Conservation (phyloP, 1,284 basidiomycete species). For the Ustilago bromivora region DNA sequence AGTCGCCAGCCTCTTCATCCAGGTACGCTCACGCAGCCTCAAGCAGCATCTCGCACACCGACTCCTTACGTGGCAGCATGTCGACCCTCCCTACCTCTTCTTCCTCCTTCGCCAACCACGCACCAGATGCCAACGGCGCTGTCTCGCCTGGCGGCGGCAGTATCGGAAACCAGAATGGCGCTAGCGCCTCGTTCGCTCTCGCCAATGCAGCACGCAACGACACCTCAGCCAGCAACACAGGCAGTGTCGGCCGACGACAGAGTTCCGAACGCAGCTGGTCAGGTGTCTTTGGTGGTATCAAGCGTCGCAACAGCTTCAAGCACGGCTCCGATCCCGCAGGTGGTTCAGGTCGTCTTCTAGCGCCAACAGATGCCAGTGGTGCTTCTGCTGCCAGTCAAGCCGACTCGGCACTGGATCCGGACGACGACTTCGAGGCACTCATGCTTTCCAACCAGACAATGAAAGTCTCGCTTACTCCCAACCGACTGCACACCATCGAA, state of each 20-base stretch:
- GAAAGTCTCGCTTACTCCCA: slow-evolving; percentile 88
- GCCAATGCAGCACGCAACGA: slow-evolving; percentile 5
- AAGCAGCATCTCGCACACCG: slow-evolving; percentile 25
- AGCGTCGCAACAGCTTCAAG: slow-evolving; percentile 58
- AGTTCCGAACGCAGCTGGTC: slow-evolving; percentile 52
- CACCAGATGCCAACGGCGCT: slow-evolving; percentile 1
- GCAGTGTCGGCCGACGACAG: slow-evolving; percentile 29
- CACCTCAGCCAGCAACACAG: slow-evolving; percentile 6
- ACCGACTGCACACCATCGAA: slow-evolving; percentile 63
- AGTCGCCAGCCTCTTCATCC: slow-evolving; percentile 18
- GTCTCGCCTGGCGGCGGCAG: slow-evolving; percentile 15
- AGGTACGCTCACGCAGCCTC: slow-evolving; percentile 28
- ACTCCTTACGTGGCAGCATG: slow-evolving; percentile 28
- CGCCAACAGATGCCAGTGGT: slow-evolving; percentile 5
- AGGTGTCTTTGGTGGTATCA: slow-evolving; percentile 50
- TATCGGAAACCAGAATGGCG: slow-evolving; percentile 5
- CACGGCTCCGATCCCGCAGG: slow-evolving; percentile 41
- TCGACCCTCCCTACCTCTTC: slow-evolving; percentile 30
- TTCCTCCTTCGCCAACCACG: slow-evolving; percentile 26
- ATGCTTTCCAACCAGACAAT: slow-evolving; percentile 61
- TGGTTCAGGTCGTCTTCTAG: slow-evolving; percentile 16
- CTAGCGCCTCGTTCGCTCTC: slow-evolving; percentile 1
- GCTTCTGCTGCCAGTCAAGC: not conserved
- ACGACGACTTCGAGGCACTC: slow-evolving; percentile 63
- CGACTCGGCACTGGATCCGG: slow-evolving; percentile 36